Evolutionary conservation across 129 eudicot species (phyloP).

Genomic region (Flaveria ramosissima): DNA sequence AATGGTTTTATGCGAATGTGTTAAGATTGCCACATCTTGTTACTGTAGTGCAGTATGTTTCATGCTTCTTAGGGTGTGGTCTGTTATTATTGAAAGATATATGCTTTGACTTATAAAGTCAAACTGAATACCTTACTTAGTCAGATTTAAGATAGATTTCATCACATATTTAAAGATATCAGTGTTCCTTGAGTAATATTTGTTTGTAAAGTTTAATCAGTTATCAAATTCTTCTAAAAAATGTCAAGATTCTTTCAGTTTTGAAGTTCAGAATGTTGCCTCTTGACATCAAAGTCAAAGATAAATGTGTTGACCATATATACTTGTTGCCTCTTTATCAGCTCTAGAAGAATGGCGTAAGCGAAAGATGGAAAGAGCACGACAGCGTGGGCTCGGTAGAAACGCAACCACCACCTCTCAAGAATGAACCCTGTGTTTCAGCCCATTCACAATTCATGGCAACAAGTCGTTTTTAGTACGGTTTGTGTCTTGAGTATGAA

Average conservation of each 20-base stretch:
- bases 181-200: background rate
- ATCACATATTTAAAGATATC: background rate
- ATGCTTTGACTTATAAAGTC: background rate
- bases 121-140: background rate
- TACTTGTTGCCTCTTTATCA: conserved; percentile 25
- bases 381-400: conserved; percentile 67
- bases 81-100: background rate
- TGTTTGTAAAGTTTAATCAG: background rate
- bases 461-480: background rate
- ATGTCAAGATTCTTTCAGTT: conserved; percentile 1
- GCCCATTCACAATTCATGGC: conserved; percentile 4
- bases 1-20: background rate
- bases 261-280: background rate
- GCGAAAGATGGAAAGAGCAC: conserved; percentile 86
- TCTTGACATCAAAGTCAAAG: conserved; percentile 26
- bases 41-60: background rate
- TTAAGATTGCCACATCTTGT: conserved; percentile 3
- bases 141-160: background rate
- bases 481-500: conserved; percentile 6
- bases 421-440: conserved; percentile 29
- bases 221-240: background rate
- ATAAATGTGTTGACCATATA: background rate
- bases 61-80: background rate
- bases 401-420: conserved; percentile 44
- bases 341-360: conserved; percentile 97